phyloP scores from a whole-genome alignment of 768 basidiomycete genomes.

The Calocybe indica region DNA sequence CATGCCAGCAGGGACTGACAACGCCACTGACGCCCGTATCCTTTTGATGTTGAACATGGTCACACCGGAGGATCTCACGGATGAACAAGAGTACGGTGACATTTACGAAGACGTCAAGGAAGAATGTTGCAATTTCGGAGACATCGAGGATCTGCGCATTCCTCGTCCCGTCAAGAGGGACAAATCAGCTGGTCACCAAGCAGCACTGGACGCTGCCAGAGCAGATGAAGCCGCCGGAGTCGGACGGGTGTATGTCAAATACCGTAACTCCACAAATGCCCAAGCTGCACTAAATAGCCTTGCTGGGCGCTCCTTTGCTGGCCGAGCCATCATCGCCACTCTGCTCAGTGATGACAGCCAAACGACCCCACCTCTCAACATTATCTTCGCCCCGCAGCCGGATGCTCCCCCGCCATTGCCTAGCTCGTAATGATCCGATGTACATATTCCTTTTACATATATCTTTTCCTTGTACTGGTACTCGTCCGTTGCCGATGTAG shows the following conservation, averaged over 20 bases:
- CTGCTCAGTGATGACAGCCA: constrained; percentile 78
- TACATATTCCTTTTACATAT: not conserved
- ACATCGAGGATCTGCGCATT: constrained; percentile 80
- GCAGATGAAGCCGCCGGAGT: constrained; percentile 89
- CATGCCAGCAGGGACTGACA: constrained; percentile 73
- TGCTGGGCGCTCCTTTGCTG: constrained; percentile 86
- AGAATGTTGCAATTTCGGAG: constrained; percentile 78
- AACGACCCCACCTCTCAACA: constrained; percentile 74
- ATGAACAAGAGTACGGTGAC: constrained; percentile 91
- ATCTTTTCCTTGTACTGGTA: not conserved
- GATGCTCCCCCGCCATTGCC: constrained; percentile 79
- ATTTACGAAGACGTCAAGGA: constrained; percentile 92
- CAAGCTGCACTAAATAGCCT: constrained; percentile 74
- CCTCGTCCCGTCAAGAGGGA: constrained; percentile 86
- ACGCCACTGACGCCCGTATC: constrained; percentile 64
- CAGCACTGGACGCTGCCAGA: constrained; percentile 60
- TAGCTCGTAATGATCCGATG: constrained; percentile 19
- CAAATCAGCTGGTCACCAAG: constrained; percentile 53
- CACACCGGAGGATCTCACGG: constrained; percentile 81
- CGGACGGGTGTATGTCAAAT: constrained; percentile 95
- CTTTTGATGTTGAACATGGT: constrained; percentile 99
- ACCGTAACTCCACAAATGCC: constrained; percentile 54
- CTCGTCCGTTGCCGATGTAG: too few relatives aligned
- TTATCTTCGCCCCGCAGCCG: constrained; percentile 82
- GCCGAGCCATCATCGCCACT: constrained; percentile 83